Evolutionary conservation across 148 eudicot species (phyloP).

Genomic region (Heliamphora exappendiculata): DNA sequence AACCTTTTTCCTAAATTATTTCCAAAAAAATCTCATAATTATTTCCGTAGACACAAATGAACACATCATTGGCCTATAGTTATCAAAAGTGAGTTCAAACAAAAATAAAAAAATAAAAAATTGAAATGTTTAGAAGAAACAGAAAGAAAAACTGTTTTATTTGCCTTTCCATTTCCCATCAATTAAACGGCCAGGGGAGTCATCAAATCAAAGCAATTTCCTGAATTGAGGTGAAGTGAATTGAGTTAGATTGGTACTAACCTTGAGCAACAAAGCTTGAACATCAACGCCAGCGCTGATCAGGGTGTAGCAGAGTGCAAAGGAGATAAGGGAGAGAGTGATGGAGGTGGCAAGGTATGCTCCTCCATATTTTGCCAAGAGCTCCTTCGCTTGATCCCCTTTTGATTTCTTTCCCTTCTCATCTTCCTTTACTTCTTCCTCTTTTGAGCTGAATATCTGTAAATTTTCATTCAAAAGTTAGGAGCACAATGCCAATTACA

Average conservation of each 20-base stretch:
- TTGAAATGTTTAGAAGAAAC: no score
- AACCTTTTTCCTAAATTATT: no score
- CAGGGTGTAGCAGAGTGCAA: slow-evolving; percentile 67
- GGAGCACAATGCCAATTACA: no score
- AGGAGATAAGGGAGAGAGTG: slow-evolving; percentile 84
- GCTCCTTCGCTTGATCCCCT: slow-evolving; percentile 79
- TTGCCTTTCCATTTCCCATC: no score
- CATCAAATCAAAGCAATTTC: no score
- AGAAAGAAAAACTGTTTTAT: no score
- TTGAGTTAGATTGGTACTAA: slow-evolving; percentile 6
- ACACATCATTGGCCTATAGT: no score
- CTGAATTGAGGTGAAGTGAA: neutral
- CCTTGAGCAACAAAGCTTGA: slow-evolving; percentile 73
- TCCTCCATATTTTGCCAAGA: slow-evolving; percentile 84
- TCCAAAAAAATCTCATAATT: no score
- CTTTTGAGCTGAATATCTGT: slow-evolving; percentile 86
- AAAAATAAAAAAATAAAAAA: no score
- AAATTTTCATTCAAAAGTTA: neutral
- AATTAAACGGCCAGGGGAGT: no score
- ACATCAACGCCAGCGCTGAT: slow-evolving; percentile 83
- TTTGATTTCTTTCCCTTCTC: slow-evolving; percentile 52
- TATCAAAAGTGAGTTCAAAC: no score
- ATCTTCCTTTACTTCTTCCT: slow-evolving; percentile 29
- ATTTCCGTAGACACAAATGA: no score
- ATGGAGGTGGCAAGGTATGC: slow-evolving; percentile 88